Conservation (phyloP, 1,284 basidiomycete species). For the Cryptococcus hybrid region DNA sequence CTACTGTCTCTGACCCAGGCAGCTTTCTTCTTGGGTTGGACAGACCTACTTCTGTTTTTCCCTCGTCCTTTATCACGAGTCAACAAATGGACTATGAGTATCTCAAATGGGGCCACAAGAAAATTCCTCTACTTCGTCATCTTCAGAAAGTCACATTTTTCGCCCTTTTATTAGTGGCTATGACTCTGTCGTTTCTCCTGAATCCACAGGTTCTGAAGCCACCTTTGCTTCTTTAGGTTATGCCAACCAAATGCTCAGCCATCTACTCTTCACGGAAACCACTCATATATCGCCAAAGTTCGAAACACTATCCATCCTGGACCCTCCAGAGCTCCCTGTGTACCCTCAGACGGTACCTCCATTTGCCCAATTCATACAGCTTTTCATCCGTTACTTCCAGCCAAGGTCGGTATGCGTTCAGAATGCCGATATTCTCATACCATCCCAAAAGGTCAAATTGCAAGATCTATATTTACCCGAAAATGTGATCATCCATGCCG, state of each 20-base stretch:
- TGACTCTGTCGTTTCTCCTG: background rate
- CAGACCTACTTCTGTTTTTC: background rate
- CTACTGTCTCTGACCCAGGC: background rate
- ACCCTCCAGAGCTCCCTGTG: background rate
- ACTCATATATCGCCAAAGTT: background rate
- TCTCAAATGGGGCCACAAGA: background rate
- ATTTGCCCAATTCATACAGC: background rate
- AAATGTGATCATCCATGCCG: background rate
- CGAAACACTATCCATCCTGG: background rate
- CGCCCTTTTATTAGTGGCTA: background rate
- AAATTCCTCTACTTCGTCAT: slow-evolving; percentile 2
- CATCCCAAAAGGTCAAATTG: background rate
- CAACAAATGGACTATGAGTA: slow-evolving; percentile 2
- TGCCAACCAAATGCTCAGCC: background rate
- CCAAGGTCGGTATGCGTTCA: background rate
- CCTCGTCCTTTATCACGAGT: background rate
- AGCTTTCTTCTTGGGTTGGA: background rate
- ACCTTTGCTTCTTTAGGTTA: background rate
- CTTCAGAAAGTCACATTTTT: background rate
- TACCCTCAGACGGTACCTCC: background rate
- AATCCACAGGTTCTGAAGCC: background rate
- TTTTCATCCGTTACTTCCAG: background rate
- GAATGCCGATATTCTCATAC: background rate
- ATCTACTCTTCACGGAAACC: background rate
- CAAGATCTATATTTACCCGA: background rate